These are phyloP conservation scores for Penicillium goetzii DNA, from an alignment of 495 filamentous ascomycete species.

Conservation along the genomic window DNA sequence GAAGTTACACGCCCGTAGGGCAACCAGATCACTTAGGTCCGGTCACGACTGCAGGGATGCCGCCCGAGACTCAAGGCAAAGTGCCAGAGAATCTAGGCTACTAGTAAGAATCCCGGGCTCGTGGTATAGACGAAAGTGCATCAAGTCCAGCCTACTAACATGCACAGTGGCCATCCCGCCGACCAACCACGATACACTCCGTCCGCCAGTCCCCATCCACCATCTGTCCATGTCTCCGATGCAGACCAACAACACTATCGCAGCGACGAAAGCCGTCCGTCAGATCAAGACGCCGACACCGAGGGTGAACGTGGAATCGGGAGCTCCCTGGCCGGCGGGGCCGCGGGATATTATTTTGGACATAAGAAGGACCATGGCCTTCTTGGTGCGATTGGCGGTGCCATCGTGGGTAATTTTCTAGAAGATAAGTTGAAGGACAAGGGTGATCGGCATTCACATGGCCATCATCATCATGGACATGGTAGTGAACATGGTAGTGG, in stretches of 20 bases:
- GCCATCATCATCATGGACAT: conserved; percentile 18
- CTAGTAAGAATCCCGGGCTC: conserved; percentile 35
- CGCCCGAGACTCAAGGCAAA: conserved; percentile 44
- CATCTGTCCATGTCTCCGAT: conserved; percentile 31
- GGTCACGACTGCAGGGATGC: conserved; percentile 51
- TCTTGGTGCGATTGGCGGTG: conserved; percentile 53
- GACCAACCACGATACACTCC: conserved; percentile 29
- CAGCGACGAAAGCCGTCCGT: conserved; percentile 17
- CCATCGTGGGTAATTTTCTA: conserved; percentile 51
- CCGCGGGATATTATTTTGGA: conserved; percentile 51
- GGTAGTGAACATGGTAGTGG: conserved; percentile 11
- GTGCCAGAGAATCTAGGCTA: conserved; percentile 40
- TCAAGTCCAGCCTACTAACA: not conserved
- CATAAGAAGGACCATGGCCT: conserved; percentile 53
- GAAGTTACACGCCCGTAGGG: conserved; percentile 44
- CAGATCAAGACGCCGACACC: conserved; percentile 26
- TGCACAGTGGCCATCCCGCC: conserved; percentile 19
- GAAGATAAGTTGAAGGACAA: conserved; percentile 46
- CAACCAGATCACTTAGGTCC: conserved; percentile 47
- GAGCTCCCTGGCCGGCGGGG: conserved; percentile 49
- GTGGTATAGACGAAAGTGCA: not conserved
- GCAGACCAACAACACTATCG: conserved; percentile 11
- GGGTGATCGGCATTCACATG: conserved; percentile 27
- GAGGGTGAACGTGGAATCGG: conserved; percentile 49
- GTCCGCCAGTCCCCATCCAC: conserved; percentile 21